phyloP scores from a whole-genome alignment of 768 basidiomycete genomes.

The Agrocybe pediades region DNA sequence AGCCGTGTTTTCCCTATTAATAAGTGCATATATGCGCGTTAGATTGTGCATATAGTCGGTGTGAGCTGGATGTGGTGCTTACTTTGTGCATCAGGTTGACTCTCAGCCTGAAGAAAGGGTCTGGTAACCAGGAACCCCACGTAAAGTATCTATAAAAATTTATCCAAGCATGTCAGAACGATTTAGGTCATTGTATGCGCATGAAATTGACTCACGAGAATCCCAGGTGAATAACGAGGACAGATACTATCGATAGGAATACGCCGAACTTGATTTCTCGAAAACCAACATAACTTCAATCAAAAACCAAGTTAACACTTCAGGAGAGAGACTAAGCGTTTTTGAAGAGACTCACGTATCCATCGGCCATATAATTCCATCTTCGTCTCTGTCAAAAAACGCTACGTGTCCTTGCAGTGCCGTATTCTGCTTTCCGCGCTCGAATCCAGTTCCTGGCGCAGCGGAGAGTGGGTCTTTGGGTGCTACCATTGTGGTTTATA shows the following conservation, averaged over 20 bases:
- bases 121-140: constrained; percentile 37
- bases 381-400: constrained; percentile 46
- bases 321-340: background rate
- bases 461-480: constrained; percentile 28
- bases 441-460: constrained; percentile 32
- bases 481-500: constrained; percentile 29
- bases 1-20: constrained; percentile 42
- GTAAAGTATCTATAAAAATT: constrained; percentile 28
- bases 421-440: constrained; percentile 31
- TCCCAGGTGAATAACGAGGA: constrained; percentile 37
- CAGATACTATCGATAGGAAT: constrained; percentile 35
- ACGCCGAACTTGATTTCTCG: constrained; percentile 39
- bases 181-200: background rate
- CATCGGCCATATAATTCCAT: constrained; percentile 46
- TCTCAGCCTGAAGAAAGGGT: constrained; percentile 44
- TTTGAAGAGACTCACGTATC: constrained; percentile 40
- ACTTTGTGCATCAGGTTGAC: constrained; percentile 42
- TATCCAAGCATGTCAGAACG: background rate
- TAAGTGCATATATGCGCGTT: background rate
- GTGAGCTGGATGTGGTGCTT: constrained; percentile 8
- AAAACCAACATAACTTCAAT: constrained; percentile 36
- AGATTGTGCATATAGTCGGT: background rate
- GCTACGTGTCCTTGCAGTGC: constrained; percentile 44
- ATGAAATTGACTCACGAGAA: constrained; percentile 38
- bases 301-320: background rate